phyloP scores from a whole-genome alignment of 1,139 yeast genomes.

The Pichia sp. region DNA sequence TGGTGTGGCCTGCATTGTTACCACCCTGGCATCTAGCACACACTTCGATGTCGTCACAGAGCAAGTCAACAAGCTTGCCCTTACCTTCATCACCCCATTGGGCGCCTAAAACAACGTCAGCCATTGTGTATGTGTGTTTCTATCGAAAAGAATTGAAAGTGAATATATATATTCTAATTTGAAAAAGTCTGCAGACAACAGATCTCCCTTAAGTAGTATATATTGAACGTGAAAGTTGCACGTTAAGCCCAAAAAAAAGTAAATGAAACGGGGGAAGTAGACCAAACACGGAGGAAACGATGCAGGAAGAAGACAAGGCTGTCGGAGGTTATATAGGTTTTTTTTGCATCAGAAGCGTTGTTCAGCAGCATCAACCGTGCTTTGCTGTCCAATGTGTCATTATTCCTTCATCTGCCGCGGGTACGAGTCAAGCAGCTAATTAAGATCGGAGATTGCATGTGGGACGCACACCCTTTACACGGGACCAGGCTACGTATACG shows the following conservation, averaged over 20 bases:
- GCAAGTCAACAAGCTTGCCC: conserved; percentile 91
- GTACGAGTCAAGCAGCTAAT: conserved; percentile 1
- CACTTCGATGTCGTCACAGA: conserved; percentile 90
- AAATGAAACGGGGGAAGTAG: not conserved
- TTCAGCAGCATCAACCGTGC: not conserved
- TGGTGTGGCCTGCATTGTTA: conserved; percentile 98
- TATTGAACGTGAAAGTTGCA: conserved; percentile 18
- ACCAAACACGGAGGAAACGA: not conserved
- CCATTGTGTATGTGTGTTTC: conserved; percentile 41
- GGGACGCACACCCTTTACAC: not conserved
- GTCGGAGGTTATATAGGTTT: not conserved
- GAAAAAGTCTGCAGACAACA: not conserved
- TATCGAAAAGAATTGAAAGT: not conserved
- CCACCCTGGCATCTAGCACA: conserved; percentile 99
- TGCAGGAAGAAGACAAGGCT: not conserved
- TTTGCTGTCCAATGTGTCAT: not conserved
- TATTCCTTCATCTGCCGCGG: not conserved
- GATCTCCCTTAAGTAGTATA: not conserved
- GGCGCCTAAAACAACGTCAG: conserved; percentile 92
- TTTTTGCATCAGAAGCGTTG: not conserved
- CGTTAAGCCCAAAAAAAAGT: conserved; percentile 16
- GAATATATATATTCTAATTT: not conserved
- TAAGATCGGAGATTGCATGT: not conserved
- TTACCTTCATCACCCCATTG: conserved; percentile 99
- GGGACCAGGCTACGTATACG: not conserved